A percentile compares a stretch with the other conserved stretches of the same genome.
phyloP scores from a whole-genome alignment of 2,329 filamentous ascomycete species.

The Microsporum ferrugineum region DNA sequence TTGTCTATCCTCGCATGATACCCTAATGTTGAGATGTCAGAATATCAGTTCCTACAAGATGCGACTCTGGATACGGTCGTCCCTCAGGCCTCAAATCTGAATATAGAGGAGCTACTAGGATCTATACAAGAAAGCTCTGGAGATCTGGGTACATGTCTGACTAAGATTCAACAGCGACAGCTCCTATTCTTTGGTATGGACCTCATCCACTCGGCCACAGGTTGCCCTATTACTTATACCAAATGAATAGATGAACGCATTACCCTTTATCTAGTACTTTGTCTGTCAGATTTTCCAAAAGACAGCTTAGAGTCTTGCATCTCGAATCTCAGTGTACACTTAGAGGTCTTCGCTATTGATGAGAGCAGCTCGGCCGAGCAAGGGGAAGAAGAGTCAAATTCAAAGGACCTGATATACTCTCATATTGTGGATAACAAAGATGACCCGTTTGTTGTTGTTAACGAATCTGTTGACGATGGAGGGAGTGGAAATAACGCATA shows the following conservation, averaged over 20 bases:
- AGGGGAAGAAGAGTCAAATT: slow-evolving; percentile 20
- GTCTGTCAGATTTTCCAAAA: slow-evolving; percentile 41
- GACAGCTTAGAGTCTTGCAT: slow-evolving; percentile 39
- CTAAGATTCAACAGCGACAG: slow-evolving; percentile 40
- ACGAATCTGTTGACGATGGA: slow-evolving; percentile 32
- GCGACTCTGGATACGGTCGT: slow-evolving; percentile 35
- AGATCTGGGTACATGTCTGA: slow-evolving; percentile 33
- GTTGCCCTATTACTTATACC: neutral
- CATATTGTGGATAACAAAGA: slow-evolving; percentile 27
- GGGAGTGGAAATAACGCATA: slow-evolving; percentile 31
- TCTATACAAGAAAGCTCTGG: slow-evolving; percentile 37
- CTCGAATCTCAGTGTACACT: slow-evolving; percentile 37
- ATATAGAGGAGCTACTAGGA: slow-evolving; percentile 31
- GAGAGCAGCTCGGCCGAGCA: slow-evolving; percentile 33
- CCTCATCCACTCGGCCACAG: neutral
- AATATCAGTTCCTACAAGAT: slow-evolving; percentile 31
- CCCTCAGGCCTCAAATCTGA: slow-evolving; percentile 31
- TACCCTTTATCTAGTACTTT: slow-evolving; percentile 41
- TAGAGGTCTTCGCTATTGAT: slow-evolving; percentile 40
- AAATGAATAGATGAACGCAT: slow-evolving; percentile 42
- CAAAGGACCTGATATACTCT: slow-evolving; percentile 34
- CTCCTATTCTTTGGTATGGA: slow-evolving; percentile 42
- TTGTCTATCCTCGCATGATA: neutral
- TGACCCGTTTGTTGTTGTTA: slow-evolving; percentile 36
- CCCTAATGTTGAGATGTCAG: slow-evolving; percentile 7